Percentiles rank a stretch among this genome's conserved stretches.
These are phyloP conservation scores for Penicillium pancosmium DNA, from an alignment of 495 filamentous ascomycete species.

Conservation along the genomic window DNA sequence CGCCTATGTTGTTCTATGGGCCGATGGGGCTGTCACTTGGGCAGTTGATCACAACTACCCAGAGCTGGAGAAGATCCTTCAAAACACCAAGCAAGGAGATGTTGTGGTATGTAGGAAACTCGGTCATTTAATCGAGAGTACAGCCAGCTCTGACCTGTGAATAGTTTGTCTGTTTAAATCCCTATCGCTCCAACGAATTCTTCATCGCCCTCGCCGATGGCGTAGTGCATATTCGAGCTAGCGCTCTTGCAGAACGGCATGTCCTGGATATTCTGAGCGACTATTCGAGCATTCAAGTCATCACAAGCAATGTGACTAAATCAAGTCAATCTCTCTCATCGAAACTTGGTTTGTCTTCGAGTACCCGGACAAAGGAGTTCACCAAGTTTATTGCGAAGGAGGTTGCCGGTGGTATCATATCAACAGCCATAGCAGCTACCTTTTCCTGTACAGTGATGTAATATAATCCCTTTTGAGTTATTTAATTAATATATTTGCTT, in stretches of 20 bases:
- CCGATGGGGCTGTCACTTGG: conserved; percentile 4
- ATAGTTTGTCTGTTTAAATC: conserved; percentile 7
- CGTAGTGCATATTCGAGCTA: conserved; percentile 11
- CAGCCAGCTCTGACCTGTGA: neutral
- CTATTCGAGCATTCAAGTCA: conserved; percentile 3
- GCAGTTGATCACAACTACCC: neutral
- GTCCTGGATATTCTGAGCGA: conserved; percentile 5
- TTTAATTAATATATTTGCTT: neutral
- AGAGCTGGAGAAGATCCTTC: conserved; percentile 1
- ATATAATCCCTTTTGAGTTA: neutral
- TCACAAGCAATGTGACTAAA: neutral
- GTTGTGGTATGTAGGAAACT: conserved; percentile 2
- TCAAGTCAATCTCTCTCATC: neutral
- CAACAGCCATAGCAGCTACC: conserved; percentile 11
- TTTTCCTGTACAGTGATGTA: conserved; percentile 13
- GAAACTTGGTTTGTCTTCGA: neutral
- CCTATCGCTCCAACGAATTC: conserved; percentile 7
- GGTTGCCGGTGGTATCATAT: conserved; percentile 10
- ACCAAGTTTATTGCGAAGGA: conserved; percentile 7
- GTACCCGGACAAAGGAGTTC: conserved; percentile 1
- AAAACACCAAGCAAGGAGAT: conserved; percentile 4
- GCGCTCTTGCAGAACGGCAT: conserved; percentile 8
- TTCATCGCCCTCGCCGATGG: conserved; percentile 12
- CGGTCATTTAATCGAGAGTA: neutral
- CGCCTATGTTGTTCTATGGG: conserved; percentile 8